phyloP scores from a whole-genome alignment of 1,139 yeast genomes.

The Geotrichum siamense region DNA sequence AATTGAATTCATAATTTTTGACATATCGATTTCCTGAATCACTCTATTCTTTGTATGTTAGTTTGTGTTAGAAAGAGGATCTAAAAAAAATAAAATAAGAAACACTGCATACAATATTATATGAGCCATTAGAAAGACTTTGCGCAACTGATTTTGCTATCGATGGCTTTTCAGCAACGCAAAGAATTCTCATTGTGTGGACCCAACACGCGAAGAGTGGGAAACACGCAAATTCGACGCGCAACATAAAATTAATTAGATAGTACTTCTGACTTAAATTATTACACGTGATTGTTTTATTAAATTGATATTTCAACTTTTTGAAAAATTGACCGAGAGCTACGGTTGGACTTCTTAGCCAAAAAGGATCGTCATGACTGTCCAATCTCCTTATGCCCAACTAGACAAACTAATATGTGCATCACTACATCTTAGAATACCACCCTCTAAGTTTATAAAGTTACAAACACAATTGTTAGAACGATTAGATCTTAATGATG shows the following conservation, averaged over 20 bases:
- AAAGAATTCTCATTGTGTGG: slow-evolving; percentile 73
- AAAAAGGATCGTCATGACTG: slow-evolving; percentile 1
- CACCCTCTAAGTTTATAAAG: slow-evolving; percentile 23
- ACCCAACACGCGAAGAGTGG: too few relatives aligned
- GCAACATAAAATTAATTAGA: too few relatives aligned
- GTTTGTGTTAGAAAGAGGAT: neutral
- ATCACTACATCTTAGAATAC: slow-evolving; percentile 14
- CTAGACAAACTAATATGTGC: slow-evolving; percentile 13
- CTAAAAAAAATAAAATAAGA: neutral
- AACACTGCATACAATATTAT: slow-evolving; percentile 28
- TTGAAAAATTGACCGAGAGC: too few relatives aligned
- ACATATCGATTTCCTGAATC: slow-evolving; percentile 54
- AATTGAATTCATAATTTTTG: slow-evolving; percentile 73
- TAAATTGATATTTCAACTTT: too few relatives aligned
- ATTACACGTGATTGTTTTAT: too few relatives aligned
- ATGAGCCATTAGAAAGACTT: slow-evolving; percentile 68
- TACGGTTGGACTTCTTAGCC: too few relatives aligned
- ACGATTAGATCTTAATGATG: slow-evolving; percentile 19
- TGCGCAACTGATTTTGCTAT: slow-evolving; percentile 81
- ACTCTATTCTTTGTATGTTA: slow-evolving; percentile 26
- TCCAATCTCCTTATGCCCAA: slow-evolving; percentile 11
- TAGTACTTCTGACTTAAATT: too few relatives aligned
- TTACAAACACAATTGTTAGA: slow-evolving; percentile 32
- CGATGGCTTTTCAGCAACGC: slow-evolving; percentile 97
- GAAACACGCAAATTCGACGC: too few relatives aligned